Base-by-base conservation (phyloP, 805 yeast species). In the Sugiyamaella americana region DNA sequence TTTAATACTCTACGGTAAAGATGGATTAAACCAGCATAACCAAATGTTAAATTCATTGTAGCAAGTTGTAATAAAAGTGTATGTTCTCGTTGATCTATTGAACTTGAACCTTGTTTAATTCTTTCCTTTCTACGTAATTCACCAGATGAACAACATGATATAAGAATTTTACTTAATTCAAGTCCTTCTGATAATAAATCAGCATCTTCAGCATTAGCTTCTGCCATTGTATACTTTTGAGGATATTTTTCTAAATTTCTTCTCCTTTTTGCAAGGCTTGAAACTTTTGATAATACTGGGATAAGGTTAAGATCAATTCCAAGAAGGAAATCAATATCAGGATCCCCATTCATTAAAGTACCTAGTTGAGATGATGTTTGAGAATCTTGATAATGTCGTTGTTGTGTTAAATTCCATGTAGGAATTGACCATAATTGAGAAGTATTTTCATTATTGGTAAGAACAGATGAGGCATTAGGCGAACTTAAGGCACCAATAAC, bases 251-350 rank as follows among this genome's bases (percentile, higher is more conserved):
- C 35, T 24, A 43, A 30, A 41, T 54, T 17, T 51, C 61, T 51
- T 17, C 60, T 48, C 41, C 61, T 53, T 41, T 70, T 63, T 20
- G 74, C 68, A 37, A 77, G 51, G 37, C 59, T 55, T 13, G 72
- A 62, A 6, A 81, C 70, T 37, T 76, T 72, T 18, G 82, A 71
- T 51, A 78, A 76, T 26, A 73, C 69, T 0, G 84, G 82, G 18
- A 84, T 65, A 47, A 83, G 71, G 50, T 70, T 70, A 10, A 80
- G 68, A 52, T 84, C 88, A 59, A 85, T 77, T 1, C 93, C 94
- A 17, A 58, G 51, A 11, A 58, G 47, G 22, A 55, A 47, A 26
- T 58, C 59, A 24, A 55, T 46, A 8, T 40, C 47, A 5, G 47
- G n/a, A 8, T 39, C 43, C 13, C 47, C 43, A 19, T 24, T 38